phyloP scores from a whole-genome alignment of 2,329 filamentous ascomycete genomes.

The Epicoccum nigrum region DNA sequence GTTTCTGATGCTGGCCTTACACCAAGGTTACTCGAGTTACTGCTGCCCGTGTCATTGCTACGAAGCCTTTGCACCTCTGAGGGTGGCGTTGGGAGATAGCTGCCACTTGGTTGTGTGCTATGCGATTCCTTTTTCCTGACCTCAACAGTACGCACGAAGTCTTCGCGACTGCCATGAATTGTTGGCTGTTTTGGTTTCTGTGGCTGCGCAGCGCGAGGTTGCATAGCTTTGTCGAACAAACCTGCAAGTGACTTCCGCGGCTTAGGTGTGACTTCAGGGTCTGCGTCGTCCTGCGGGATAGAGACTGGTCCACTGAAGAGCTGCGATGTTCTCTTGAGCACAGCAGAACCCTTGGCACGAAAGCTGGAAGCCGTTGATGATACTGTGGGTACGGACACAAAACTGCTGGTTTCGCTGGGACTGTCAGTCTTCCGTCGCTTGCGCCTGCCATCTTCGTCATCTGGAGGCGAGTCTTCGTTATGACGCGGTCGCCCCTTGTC shows the following conservation, averaged over 20 bases:
- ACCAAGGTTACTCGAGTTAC: slow-evolving; percentile 8
- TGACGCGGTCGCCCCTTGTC: slow-evolving; percentile 18
- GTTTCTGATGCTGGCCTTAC: neutral
- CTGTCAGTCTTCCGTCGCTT: slow-evolving; percentile 25
- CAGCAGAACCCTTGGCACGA: slow-evolving; percentile 2
- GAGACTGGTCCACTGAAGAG: slow-evolving; percentile 26
- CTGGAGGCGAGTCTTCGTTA: slow-evolving; percentile 13
- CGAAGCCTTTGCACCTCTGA: slow-evolving; percentile 21
- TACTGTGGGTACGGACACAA: slow-evolving; percentile 8
- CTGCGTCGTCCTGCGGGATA: slow-evolving; percentile 21
- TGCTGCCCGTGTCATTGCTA: slow-evolving; percentile 17
- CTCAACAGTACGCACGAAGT: slow-evolving; percentile 21
- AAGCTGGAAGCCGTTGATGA: slow-evolving; percentile 16
- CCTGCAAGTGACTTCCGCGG: slow-evolving; percentile 10
- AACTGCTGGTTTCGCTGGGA: slow-evolving; percentile 14
- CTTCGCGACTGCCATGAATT: slow-evolving; percentile 20
- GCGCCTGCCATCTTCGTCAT: slow-evolving; percentile 16
- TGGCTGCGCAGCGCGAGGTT: slow-evolving; percentile 11
- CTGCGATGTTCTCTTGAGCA: slow-evolving; percentile 19
- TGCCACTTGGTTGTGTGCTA: slow-evolving; percentile 8
- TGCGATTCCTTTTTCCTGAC: slow-evolving; percentile 9
- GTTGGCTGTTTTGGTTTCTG: slow-evolving; percentile 9
- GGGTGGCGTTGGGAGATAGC: slow-evolving; percentile 31
- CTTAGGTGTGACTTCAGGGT: slow-evolving; percentile 11
- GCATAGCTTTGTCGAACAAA: slow-evolving; percentile 24